Evolutionary conservation across 306 rosid genomes (phyloP).

Genomic region (Gynostemma pentaphyllum): DNA sequence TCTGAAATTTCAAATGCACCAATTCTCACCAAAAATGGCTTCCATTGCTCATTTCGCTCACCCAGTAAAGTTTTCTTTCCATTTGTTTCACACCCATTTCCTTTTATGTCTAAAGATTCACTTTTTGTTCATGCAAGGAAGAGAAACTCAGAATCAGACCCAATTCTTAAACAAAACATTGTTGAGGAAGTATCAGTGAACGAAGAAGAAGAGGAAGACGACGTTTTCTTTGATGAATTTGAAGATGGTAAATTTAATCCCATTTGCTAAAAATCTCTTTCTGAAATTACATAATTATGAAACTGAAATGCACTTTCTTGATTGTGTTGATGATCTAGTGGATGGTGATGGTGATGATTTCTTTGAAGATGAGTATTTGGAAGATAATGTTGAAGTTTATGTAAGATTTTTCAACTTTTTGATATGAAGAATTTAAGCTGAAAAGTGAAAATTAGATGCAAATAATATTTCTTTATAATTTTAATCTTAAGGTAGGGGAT

Average conservation of each 20-base stretch:
- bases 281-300: not conserved
- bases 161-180: slow-evolving; percentile 41
- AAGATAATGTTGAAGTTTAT: slow-evolving; percentile 33
- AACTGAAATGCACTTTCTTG: not conserved
- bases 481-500: slow-evolving; percentile 63
- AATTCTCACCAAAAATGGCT: slow-evolving; percentile 5
- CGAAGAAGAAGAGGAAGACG: slow-evolving; percentile 39
- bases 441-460: not conserved
- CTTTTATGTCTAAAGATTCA: slow-evolving; percentile 11
- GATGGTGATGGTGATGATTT: slow-evolving; percentile 35
- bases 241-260: slow-evolving; percentile 20
- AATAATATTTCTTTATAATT: not conserved
- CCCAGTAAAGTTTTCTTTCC: slow-evolving; percentile 12
- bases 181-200: slow-evolving; percentile 42
- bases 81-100: slow-evolving; percentile 15
- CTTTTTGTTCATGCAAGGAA: slow-evolving; percentile 25
- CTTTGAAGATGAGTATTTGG: slow-evolving; percentile 24
- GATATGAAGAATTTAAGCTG: not conserved
- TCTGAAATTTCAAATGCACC: slow-evolving; percentile 17
- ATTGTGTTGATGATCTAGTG: slow-evolving; percentile 23
- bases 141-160: slow-evolving; percentile 39
- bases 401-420: slow-evolving; percentile 27
- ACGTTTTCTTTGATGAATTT: slow-evolving; percentile 16
- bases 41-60: slow-evolving; percentile 9
- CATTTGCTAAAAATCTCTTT: not conserved